These are phyloP conservation scores for Globisporangium cylindrosporum DNA, from an alignment of 352 stramenopile genomes.

Conservation along the genomic window DNA sequence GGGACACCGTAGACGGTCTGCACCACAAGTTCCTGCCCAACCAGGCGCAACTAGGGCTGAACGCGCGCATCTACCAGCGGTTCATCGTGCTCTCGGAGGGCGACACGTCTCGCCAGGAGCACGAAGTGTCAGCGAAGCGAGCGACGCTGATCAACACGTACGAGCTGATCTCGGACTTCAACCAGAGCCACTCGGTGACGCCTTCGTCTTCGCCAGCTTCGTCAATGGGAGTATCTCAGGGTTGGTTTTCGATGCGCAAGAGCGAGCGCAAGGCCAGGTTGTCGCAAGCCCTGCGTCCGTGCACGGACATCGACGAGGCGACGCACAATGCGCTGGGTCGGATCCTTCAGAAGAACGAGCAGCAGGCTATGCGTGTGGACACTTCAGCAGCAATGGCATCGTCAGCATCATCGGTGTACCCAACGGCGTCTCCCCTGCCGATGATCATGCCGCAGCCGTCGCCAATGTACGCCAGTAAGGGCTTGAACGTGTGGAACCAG, in stretches of 20 bases:
- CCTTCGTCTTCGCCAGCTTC: not conserved
- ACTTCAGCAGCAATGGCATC: not conserved
- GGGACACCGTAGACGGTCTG: slow-evolving; percentile 5
- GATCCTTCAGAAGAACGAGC: slow-evolving; percentile 1
- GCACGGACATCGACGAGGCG: slow-evolving; percentile 12
- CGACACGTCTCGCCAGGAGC: slow-evolving; percentile 2
- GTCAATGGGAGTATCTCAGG: not conserved
- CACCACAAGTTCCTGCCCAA: slow-evolving; percentile 1
- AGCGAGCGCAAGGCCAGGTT: slow-evolving; percentile 9
- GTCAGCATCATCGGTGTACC: not conserved
- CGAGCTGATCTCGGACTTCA: slow-evolving; percentile 13
- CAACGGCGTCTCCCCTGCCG: not conserved
- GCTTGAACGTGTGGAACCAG: slow-evolving; percentile 16
- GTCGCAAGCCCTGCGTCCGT: slow-evolving; percentile 6
- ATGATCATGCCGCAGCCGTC: slow-evolving; percentile 8
- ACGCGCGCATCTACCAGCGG: slow-evolving; percentile 11
- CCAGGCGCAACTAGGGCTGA: not conserved
- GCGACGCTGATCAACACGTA: slow-evolving; percentile 7
- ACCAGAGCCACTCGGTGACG: not conserved
- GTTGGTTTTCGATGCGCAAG: slow-evolving; percentile 15
- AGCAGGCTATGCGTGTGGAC: not conserved
- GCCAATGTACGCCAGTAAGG: slow-evolving; percentile 5
- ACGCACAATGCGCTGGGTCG: slow-evolving; percentile 4
- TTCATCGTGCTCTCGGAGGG: slow-evolving; percentile 15
- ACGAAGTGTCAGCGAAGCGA: not conserved